Percentiles rank a stretch among this genome's conserved stretches.
These are phyloP conservation scores for Candida orba DNA, from an alignment of 805 yeast genomes.

Conservation along the genomic window DNA sequence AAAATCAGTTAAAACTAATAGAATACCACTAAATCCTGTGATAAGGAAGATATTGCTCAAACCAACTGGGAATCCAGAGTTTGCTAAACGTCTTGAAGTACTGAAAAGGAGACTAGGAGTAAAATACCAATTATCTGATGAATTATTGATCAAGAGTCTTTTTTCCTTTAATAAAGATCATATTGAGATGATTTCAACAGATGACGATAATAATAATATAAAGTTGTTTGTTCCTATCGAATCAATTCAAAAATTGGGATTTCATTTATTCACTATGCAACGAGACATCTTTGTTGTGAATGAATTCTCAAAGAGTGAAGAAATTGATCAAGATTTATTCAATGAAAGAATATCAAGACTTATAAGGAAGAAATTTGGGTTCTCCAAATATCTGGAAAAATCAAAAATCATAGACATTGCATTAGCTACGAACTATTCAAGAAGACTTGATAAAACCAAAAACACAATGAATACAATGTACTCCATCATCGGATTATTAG, in stretches of 20 bases:
- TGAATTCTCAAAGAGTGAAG: conserved; percentile 2
- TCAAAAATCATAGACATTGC: background rate
- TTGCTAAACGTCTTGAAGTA: background rate
- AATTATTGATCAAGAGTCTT: conserved; percentile 6
- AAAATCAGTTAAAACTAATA: background rate
- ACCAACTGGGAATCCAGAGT: background rate
- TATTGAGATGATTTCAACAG: background rate
- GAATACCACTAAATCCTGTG: background rate
- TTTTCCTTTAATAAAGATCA: conserved; percentile 7
- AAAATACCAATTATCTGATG: conserved; percentile 10
- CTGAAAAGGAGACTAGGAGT: background rate
- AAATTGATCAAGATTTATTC: background rate
- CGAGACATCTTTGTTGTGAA: conserved; percentile 7
- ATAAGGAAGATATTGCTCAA: background rate
- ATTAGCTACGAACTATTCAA: background rate
- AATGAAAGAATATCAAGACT: conserved; percentile 1
- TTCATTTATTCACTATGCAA: conserved; percentile 7
- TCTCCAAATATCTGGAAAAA: background rate
- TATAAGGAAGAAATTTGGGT: background rate
- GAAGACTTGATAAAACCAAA: background rate
- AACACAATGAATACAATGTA: conserved; percentile 10
- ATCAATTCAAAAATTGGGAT: conserved; percentile 9
- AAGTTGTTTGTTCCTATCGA: background rate
- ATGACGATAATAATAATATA: background rate
- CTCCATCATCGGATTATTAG: conserved; percentile 22